Conservation (phyloP, 108 stramenopile species). For the Thalassiosira profunda region DNA sequence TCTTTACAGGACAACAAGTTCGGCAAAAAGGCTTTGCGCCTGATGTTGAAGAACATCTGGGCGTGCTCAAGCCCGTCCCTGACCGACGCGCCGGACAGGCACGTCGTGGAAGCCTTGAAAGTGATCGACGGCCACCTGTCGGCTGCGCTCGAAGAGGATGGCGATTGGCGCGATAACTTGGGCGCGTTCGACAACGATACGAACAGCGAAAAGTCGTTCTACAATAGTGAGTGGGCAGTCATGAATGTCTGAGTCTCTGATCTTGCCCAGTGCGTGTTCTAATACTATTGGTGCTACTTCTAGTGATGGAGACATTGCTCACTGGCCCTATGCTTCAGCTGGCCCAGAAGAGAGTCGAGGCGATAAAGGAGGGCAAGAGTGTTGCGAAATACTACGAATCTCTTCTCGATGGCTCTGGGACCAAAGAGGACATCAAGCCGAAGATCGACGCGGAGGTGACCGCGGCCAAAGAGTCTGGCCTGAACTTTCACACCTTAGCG, state of each 20-base stretch:
- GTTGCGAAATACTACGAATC: slow-evolving; percentile 17
- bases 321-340: neutral
- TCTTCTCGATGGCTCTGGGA: slow-evolving; percentile 20
- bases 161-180: neutral
- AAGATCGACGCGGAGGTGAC: slow-evolving; percentile 38
- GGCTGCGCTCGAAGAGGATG: neutral
- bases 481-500: slow-evolving; percentile 36
- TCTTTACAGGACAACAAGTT: slow-evolving; percentile 47
- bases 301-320: slow-evolving; percentile 12
- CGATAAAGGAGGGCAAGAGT: slow-evolving; percentile 35
- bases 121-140: neutral
- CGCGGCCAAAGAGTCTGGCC: slow-evolving; percentile 34
- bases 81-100: neutral
- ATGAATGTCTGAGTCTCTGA: no score
- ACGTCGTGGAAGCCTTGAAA: slow-evolving; percentile 1
- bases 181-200: neutral
- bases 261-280: no score
- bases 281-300: no score
- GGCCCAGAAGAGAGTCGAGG: slow-evolving; percentile 25
- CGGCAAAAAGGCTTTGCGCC: slow-evolving; percentile 25
- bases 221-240: no score
- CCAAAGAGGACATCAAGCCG: slow-evolving; percentile 26
- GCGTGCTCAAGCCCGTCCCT: neutral
- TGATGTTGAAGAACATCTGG: slow-evolving; percentile 9
- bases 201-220: slow-evolving; percentile 1